Evolutionary conservation across 176 grass and related monocot genomes (phyloP), one percentile per base, ranked within the genome.

Genomic region (Lolium rigidum): DNA sequence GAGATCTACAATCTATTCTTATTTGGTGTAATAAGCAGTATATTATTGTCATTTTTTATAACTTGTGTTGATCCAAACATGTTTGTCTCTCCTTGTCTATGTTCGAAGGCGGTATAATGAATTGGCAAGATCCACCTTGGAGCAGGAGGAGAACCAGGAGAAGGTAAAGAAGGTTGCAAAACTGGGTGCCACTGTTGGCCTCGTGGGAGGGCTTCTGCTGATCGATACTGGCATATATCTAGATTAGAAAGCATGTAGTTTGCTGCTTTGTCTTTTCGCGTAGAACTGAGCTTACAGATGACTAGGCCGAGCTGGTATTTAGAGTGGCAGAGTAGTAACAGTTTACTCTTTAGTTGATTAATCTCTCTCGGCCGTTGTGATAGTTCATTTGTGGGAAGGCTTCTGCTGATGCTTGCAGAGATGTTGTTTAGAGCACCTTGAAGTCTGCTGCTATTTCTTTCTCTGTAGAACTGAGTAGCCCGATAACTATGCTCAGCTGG

Each of bases 141-240:
- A 38, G 64, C 7, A 17, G 28, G 65, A 38, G 35, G 31, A 31
- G 12, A 64, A 28, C 11, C 10, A 43, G 68, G 18, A 74, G 70
- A 74, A 50, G 43, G 12, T 74, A 26, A 39, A 39, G 65, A 68
- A 68, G 65, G 15, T 68, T 38, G 65, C 15, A 67, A 67, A 37
- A 37, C 28, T 67, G 14, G 28, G 64, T 67, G 64, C 64, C 28
- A 2, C 64, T 67, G 65, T 37, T 68, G 28, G 65, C 65, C 28
- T 68, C 17, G 17, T 68, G 65, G 65, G 28, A 68, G 65, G 65
- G 7, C 65, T 68, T 68, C 65, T 68, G 65, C 15, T 68, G n/a
- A n/a, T n/a, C n/a, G 31, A 68, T 68, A 68, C 65, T 68, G 65
- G 65, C 31, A 68, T 38, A 68, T 31, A 68, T 68, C 15, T 68